Conservation (phyloP, 495 filamentous ascomycete genomes). For the Penicillium turbatum region DNA sequence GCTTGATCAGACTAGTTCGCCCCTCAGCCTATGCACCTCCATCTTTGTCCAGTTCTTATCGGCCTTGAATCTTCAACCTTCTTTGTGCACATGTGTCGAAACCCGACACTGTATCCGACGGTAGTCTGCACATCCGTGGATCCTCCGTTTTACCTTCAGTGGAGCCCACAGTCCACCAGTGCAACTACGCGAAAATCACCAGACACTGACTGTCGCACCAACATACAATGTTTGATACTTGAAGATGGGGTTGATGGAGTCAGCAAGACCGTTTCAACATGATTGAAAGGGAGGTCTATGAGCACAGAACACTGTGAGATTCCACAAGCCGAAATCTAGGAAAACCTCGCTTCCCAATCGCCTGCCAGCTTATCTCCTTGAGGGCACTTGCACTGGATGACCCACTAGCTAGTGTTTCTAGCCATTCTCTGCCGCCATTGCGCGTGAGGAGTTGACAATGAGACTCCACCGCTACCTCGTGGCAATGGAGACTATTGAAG, state of each 20-base stretch:
- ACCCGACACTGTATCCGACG: background rate
- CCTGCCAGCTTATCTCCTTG: constrained; percentile 12
- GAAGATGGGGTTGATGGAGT: no score
- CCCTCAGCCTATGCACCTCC: background rate
- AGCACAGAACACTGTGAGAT: background rate
- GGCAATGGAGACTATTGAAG: constrained; percentile 10
- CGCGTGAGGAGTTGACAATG: background rate
- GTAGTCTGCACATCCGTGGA: constrained; percentile 2
- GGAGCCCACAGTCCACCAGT: background rate
- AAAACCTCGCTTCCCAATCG: background rate
- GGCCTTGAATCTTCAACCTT: background rate
- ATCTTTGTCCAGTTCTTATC: background rate
- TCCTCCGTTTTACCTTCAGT: background rate
- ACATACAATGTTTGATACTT: background rate
- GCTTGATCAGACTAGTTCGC: background rate
- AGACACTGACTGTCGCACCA: constrained; percentile 1
- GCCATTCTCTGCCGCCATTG: constrained; percentile 22
- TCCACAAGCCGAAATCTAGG: background rate
- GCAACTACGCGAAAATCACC: background rate
- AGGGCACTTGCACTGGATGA: constrained; percentile 13
- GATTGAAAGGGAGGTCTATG: background rate
- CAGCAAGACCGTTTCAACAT: background rate
- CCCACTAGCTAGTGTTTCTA: constrained; percentile 37
- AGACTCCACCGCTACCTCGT: constrained; percentile 6
- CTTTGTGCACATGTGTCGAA: background rate